A percentile compares a stretch with the other conserved stretches of the same genome.
Evolutionary conservation across 2,329 filamentous ascomycete species (phyloP).

Genomic region (Arthrobotrys musiformis): DNA sequence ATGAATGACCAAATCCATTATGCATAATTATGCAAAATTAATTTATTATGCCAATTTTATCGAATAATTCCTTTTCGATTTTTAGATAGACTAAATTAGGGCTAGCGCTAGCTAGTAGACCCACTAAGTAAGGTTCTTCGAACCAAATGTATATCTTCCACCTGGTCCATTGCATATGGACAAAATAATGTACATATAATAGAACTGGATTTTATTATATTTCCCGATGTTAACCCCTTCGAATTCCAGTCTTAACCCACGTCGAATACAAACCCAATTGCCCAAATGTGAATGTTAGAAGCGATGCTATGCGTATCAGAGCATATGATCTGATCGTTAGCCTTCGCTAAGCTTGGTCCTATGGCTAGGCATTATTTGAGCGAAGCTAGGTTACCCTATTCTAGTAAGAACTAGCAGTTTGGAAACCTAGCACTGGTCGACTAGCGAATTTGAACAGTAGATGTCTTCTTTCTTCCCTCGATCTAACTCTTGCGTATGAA

Average conservation of each 20-base stretch:
- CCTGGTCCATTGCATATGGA: not conserved
- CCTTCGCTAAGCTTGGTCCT: not conserved
- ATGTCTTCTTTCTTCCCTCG: not conserved
- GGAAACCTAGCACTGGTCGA: not conserved
- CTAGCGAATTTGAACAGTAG: not conserved
- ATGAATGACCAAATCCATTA: not conserved
- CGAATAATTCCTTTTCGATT: conserved; percentile 6
- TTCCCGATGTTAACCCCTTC: not conserved
- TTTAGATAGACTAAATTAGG: not conserved
- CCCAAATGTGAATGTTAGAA: not conserved
- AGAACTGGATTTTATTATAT: not conserved
- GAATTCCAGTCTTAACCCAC: not conserved
- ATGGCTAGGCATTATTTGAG: not conserved
- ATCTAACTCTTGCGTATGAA: not conserved
- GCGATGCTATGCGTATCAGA: not conserved
- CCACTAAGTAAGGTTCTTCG: conserved; percentile 5
- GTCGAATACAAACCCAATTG: not conserved
- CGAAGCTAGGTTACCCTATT: not conserved
- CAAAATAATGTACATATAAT: not conserved
- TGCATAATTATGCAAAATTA: not conserved
- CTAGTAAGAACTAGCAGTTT: not conserved
- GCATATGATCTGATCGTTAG: not conserved
- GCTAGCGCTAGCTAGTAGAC: not conserved
- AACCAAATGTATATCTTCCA: not conserved
- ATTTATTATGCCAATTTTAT: not conserved